Percentiles rank a stretch among this genome's conserved stretches.
phyloP scores from a whole-genome alignment of 768 basidiomycete species.

The Phlegmacium glaucopus region DNA sequence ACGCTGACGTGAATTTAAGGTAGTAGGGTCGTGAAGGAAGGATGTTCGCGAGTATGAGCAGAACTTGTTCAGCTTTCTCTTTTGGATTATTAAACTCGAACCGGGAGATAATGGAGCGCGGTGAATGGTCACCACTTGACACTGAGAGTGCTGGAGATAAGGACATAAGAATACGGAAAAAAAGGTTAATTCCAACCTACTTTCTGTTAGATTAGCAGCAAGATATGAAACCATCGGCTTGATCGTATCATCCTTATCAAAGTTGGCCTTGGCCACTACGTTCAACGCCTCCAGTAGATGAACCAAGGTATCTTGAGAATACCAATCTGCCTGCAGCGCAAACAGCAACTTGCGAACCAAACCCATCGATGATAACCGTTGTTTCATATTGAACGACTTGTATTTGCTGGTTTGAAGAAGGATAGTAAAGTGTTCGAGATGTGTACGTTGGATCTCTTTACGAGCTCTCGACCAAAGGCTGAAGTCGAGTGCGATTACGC shows the following conservation, averaged over 20 bases:
- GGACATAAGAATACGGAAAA: conserved; percentile 9
- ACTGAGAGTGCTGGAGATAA: conserved; percentile 3
- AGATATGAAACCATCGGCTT: conserved; percentile 87
- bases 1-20: conserved; percentile 64
- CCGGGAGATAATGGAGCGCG: conserved; percentile 52
- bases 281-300: conserved; percentile 59
- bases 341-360: conserved; percentile 78
- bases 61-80: conserved; percentile 66
- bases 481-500: conserved; percentile 82
- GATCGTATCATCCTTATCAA: conserved; percentile 69
- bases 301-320: conserved; percentile 42
- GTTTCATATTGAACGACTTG: conserved; percentile 72
- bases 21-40: conserved; percentile 56
- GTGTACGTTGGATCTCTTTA: conserved; percentile 70
- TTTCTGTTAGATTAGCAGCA: conserved; percentile 72
- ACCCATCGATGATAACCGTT: conserved; percentile 65
- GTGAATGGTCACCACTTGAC: conserved; percentile 39
- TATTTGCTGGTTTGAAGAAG: conserved; percentile 72
- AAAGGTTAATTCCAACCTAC: conserved; percentile 33
- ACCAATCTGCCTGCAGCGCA: conserved; percentile 78
- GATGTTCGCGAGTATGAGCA: conserved; percentile 61
- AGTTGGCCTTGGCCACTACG: conserved; percentile 59
- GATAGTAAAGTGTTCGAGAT: conserved; percentile 79
- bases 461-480: conserved; percentile 77
- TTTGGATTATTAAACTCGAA: conserved; percentile 45